A percentile compares a stretch with the other conserved stretches of the same genome.
Evolutionary conservation across 192 early-diverging fungal genomes (phyloP).

Genomic region (Radiomyces spectabilis): DNA sequence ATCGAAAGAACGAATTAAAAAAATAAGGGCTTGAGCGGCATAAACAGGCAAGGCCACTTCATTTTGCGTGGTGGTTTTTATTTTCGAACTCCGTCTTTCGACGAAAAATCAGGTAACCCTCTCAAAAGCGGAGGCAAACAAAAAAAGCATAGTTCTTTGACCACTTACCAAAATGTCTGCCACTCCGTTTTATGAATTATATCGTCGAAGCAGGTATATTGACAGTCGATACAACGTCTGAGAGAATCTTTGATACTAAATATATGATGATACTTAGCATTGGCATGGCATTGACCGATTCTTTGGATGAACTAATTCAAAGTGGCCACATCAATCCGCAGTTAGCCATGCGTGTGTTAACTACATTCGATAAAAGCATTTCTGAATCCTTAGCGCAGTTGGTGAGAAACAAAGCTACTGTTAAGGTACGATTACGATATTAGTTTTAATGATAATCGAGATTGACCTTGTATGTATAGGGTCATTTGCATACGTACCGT

Average conservation of each 20-base stretch:
- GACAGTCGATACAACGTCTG: background rate
- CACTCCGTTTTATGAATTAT: constrained; percentile 53
- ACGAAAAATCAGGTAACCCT: no score
- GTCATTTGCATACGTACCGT: constrained; percentile 85
- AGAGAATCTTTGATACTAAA: background rate
- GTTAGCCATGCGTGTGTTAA: constrained; percentile 84
- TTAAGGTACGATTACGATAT: constrained; percentile 62
- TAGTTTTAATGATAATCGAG: background rate
- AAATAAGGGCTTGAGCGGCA: no score
- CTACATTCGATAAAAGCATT: constrained; percentile 81
- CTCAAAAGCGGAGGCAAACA: no score
- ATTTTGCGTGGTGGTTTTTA: no score
- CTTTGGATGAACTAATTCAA: constrained; percentile 92
- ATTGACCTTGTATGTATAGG: constrained; percentile 29
- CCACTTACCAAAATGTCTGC: no score
- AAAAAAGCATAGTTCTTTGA: no score
- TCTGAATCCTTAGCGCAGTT: constrained; percentile 76
- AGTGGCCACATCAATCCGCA: constrained; percentile 86
- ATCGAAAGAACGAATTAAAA: no score
- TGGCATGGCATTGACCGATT: constrained; percentile 89
- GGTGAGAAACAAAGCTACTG: constrained; percentile 72
- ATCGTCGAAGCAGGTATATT: constrained; percentile 54
- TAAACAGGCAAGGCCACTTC: no score
- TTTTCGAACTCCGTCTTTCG: no score
- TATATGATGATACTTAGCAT: constrained; percentile 43